phyloP scores from a whole-genome alignment of 169 alveolate genomes.

The Plasmodium knowlesi region DNA sequence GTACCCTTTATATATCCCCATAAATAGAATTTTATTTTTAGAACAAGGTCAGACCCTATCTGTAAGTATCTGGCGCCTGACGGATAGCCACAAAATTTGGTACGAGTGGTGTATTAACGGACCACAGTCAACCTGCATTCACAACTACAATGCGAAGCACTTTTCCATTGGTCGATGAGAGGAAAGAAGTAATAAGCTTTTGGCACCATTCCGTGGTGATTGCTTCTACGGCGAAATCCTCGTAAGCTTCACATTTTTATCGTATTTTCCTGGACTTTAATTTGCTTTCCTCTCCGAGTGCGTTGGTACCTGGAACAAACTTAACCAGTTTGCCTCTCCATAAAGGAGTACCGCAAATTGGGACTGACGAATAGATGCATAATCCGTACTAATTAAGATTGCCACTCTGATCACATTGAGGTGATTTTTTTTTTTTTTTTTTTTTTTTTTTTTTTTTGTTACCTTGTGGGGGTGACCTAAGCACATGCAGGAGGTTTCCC shows the following conservation, averaged over 20 bases:
- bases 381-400: background rate
- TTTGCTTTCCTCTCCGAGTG: background rate
- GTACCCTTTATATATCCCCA: conserved; percentile 86
- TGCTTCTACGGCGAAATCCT: background rate
- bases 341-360: background rate
- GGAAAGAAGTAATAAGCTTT: background rate
- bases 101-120: conserved; percentile 83
- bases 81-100: conserved; percentile 82
- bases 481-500: background rate
- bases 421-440: background rate
- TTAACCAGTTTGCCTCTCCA: background rate
- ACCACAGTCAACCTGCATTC: conserved; percentile 42
- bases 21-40: conserved; percentile 73
- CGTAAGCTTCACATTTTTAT: background rate
- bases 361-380: background rate
- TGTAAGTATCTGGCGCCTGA: conserved; percentile 83
- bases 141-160: conserved; percentile 57
- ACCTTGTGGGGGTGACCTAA: background rate
- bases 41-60: conserved; percentile 76
- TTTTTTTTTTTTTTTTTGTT: background rate
- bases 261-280: background rate
- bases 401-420: background rate
- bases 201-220: background rate
- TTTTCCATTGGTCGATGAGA: conserved; percentile 55
- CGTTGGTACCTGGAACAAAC: background rate